Evolutionary conservation across 169 alveolate genomes (phyloP), one percentile per base, ranked within the genome.

Genomic region (Besnoitia besnoiti): DNA sequence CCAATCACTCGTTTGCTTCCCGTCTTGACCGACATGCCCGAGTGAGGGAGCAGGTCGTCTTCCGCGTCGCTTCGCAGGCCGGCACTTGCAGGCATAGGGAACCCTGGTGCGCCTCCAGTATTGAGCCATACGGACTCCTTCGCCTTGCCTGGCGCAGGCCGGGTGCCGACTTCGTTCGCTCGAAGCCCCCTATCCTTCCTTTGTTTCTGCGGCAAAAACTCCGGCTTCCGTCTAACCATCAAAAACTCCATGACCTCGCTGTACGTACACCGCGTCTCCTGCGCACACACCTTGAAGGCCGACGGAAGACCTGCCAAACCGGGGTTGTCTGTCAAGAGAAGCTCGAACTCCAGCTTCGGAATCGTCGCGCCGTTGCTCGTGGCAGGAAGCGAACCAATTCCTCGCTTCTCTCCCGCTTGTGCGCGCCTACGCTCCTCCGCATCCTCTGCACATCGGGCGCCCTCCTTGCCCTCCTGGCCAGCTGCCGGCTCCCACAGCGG

Each of bases 291-390:
- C 7, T 40, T 3, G 30, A 40, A 42, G 30, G 55, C 61, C n/a
- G 87, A 77, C 8, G 87, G 87, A 39, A 37, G 7, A 8, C 59
- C 59, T 1, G 55, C 87, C 59, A 77, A 14, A 39, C 35, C 87
- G n/a, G 87, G 59, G 47, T 42, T 77, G 87, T 77, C 87, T 24
- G 87, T 77, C 37, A 77, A 37, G 19, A 77, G 87, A 19, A 77
- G 87, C 7, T 77, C 87, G 21, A 77, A 77, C 24, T 37, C n/a
- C 82, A 35, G 82, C 46, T 10, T 39, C 39, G 79, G 79, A n/a
- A 12, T 62, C 39, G 33, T 24, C 42, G 67, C n/a, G 79, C 79
- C 79, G 5, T 33, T 24, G 85, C 33, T 3, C 49, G 85, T 10
- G 44, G 50, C 49, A 35, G 33, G 49, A 30, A 8, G 76, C 30